Conservation (phyloP, 306 rosid species). For the Psophocarpus tetragonolobus region DNA sequence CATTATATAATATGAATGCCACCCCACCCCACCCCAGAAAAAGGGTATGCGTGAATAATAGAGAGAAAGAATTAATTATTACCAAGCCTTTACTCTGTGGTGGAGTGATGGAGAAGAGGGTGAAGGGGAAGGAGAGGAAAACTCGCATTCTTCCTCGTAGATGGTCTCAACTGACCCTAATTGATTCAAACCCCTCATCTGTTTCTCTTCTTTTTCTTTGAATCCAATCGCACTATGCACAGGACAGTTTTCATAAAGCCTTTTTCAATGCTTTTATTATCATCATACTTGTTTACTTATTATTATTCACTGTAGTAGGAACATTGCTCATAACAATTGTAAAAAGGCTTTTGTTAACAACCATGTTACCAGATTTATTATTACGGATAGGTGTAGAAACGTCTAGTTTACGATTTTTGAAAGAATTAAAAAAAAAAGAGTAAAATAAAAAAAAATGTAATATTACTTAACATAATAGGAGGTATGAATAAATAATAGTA, state of each 20-base stretch:
- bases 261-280: conserved; percentile 1
- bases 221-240: not conserved
- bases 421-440: too few relatives aligned
- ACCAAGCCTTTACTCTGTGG: conserved; percentile 62
- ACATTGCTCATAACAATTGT: not conserved
- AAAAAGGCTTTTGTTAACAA: not conserved
- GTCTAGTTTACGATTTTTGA: too few relatives aligned
- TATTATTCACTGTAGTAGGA: not conserved
- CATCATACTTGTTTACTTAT: not conserved
- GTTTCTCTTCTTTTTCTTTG: not conserved
- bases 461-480: too few relatives aligned
- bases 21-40: too few relatives aligned
- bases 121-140: conserved; percentile 50
- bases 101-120: conserved; percentile 56
- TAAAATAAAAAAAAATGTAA: too few relatives aligned
- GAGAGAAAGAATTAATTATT: conserved; percentile 10
- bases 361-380: not conserved
- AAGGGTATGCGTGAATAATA: not conserved
- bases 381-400: too few relatives aligned
- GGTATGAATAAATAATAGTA: too few relatives aligned
- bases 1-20: not conserved
- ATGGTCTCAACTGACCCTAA: conserved; percentile 67
- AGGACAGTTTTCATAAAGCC: not conserved
- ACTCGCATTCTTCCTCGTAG: conserved; percentile 66
- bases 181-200: conserved; percentile 51